Percentiles rank a stretch among this genome's conserved stretches.
phyloP scores from a whole-genome alignment of 2,329 filamentous ascomycete genomes.

The Pseudopyrenochaeta lycopersici region DNA sequence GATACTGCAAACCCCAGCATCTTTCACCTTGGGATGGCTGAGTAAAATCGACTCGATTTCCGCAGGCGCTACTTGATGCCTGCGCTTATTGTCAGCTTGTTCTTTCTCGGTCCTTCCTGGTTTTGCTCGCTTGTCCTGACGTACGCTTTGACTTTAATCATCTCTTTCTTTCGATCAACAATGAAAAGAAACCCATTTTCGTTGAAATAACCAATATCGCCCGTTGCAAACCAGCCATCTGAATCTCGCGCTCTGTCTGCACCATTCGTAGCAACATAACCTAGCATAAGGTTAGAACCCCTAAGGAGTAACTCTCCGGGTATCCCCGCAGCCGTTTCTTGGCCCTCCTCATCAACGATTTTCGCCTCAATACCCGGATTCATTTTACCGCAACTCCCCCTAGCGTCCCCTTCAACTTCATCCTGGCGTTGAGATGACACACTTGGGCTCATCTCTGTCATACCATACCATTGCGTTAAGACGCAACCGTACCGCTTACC shows the following conservation, averaged over 20 bases:
- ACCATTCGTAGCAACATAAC: slow-evolving; percentile 51
- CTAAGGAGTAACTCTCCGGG: slow-evolving; percentile 47
- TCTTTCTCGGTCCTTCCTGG: slow-evolving; percentile 50
- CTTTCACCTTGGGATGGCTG: slow-evolving; percentile 59
- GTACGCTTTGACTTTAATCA: slow-evolving; percentile 66
- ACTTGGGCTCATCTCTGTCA: slow-evolving; percentile 15
- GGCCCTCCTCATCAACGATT: slow-evolving; percentile 60
- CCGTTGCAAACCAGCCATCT: slow-evolving; percentile 47
- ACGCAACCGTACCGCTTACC: slow-evolving; percentile 5
- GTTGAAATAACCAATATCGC: slow-evolving; percentile 34
- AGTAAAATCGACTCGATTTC: slow-evolving; percentile 65
- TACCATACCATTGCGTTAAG: slow-evolving; percentile 20
- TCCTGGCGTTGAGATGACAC: slow-evolving; percentile 8
- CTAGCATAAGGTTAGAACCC: slow-evolving; percentile 49
- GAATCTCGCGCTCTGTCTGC: slow-evolving; percentile 38
- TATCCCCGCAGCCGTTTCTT: slow-evolving; percentile 39
- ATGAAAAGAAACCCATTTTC: slow-evolving; percentile 43
- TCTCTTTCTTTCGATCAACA: slow-evolving; percentile 50
- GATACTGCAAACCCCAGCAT: slow-evolving; percentile 49
- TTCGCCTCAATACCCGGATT: slow-evolving; percentile 61
- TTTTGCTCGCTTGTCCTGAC: slow-evolving; percentile 17
- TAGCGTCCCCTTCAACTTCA: neutral
- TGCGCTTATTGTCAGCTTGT: slow-evolving; percentile 31
- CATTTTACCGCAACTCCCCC: slow-evolving; percentile 37
- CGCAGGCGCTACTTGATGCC: slow-evolving; percentile 63